Evolutionary conservation across 331 rosid species (phyloP).

Genomic region (Prunus yedoensis): DNA sequence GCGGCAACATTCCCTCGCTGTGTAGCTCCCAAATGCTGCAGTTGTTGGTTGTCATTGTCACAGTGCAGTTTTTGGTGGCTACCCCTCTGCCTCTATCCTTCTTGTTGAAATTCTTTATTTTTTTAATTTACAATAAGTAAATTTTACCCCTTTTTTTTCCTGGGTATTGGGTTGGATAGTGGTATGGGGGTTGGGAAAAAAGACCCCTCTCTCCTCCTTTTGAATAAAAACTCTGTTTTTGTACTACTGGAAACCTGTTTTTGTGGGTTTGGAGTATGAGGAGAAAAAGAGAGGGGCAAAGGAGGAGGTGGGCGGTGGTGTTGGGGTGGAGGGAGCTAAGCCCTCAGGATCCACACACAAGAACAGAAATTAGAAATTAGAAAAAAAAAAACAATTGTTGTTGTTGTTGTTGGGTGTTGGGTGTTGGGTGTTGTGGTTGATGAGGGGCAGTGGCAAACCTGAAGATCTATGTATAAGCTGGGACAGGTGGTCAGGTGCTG

Average conservation of each 20-base stretch:
- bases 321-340: no score
- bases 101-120: no score
- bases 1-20: slow-evolving; percentile 25
- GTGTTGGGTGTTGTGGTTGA: neutral
- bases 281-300: no score
- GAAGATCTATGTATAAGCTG: neutral
- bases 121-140: no score
- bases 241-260: no score
- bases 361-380: neutral
- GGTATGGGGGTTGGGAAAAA: neutral
- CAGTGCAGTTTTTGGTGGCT: no score
- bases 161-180: neutral
- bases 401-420: no score
- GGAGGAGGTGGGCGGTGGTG: neutral
- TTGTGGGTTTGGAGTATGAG: no score
- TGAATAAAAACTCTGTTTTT: no score
- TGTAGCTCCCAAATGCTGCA: slow-evolving; percentile 1
- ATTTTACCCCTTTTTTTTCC: neutral
- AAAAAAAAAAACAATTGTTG: neutral
- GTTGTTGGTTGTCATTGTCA: slow-evolving; percentile 23
- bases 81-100: no score
- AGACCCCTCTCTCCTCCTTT: no score
- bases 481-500: neutral
- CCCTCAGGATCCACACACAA: neutral
- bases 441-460: neutral